These are phyloP conservation scores for Aspergillus sclerotiicarbonarius DNA, from an alignment of 495 filamentous ascomycete species.

Conservation along the genomic window DNA sequence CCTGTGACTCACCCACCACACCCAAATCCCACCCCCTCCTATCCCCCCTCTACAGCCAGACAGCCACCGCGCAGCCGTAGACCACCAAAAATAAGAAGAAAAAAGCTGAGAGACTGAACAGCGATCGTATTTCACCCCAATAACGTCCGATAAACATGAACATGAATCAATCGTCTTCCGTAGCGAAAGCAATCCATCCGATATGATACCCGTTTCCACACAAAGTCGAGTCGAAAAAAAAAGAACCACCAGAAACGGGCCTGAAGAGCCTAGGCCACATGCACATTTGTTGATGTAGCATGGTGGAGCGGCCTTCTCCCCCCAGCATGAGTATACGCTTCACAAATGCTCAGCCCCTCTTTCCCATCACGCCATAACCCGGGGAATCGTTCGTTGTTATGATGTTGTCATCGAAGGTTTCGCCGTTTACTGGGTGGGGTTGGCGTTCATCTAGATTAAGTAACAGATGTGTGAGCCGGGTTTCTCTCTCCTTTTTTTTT, in stretches of 20 bases:
- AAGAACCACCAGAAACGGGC: no score
- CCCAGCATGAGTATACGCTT: background rate
- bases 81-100: background rate
- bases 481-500: no score
- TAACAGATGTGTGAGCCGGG: conserved; percentile 1
- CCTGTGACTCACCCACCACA: background rate
- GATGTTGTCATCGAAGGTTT: background rate
- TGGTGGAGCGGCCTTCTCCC: background rate
- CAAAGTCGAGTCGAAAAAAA: background rate
- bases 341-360: background rate
- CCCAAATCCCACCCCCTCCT: background rate
- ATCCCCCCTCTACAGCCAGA: background rate
- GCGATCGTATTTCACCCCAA: background rate
- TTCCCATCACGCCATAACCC: conserved; percentile 2
- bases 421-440: conserved; percentile 17
- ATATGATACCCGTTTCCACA: background rate
- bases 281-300: background rate
- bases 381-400: conserved; percentile 5
- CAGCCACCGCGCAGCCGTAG: background rate
- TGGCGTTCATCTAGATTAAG: conserved; percentile 29
- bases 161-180: background rate
- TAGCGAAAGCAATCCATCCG: background rate
- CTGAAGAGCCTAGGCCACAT: background rate
- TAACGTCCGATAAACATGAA: background rate
- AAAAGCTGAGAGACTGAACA: background rate